Evolutionary conservation across 1,284 basidiomycete genomes (phyloP).

Genomic region (Pseudozyma tsukubaensis): DNA sequence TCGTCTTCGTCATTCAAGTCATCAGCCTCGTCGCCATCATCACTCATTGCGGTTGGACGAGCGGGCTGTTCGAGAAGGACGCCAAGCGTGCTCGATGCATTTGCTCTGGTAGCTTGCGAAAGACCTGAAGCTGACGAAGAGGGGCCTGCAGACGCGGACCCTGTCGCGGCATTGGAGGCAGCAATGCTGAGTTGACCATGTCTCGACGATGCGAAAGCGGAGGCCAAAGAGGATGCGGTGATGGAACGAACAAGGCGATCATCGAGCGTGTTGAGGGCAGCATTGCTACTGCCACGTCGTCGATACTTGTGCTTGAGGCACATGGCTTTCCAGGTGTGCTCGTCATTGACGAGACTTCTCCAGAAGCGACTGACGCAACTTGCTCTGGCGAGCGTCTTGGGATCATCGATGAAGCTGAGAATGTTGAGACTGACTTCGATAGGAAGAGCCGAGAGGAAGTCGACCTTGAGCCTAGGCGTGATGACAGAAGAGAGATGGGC

Average conservation of each 20-base stretch:
- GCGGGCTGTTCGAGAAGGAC: slow-evolving; percentile 28
- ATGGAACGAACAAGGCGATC: slow-evolving; percentile 41
- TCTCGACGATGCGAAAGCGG: slow-evolving; percentile 11
- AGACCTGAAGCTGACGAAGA: background rate
- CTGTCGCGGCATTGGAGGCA: no score
- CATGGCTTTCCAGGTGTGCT: slow-evolving; percentile 85
- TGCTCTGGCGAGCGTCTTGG: slow-evolving; percentile 79
- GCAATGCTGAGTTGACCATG: slow-evolving; percentile 7
- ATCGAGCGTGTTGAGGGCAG: slow-evolving; percentile 30
- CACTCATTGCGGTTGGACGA: slow-evolving; percentile 5
- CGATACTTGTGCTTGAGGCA: slow-evolving; percentile 71
- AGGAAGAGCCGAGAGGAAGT: slow-evolving; percentile 85
- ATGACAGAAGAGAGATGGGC: slow-evolving; percentile 80
- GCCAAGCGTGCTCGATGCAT: slow-evolving; percentile 21
- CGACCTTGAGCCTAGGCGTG: slow-evolving; percentile 83
- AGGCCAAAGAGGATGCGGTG: slow-evolving; percentile 3
- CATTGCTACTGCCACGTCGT: slow-evolving; percentile 37
- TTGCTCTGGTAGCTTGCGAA: background rate
- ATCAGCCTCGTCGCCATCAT: slow-evolving; percentile 21
- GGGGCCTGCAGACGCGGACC: background rate
- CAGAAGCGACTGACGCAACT: slow-evolving; percentile 82
- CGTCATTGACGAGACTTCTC: slow-evolving; percentile 82
- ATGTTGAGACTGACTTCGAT: slow-evolving; percentile 85
- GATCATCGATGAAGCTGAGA: slow-evolving; percentile 84
- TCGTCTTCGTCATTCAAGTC: slow-evolving; percentile 39